phyloP scores from a whole-genome alignment of 129 eudicot genomes.

The Flaveria linearis region DNA sequence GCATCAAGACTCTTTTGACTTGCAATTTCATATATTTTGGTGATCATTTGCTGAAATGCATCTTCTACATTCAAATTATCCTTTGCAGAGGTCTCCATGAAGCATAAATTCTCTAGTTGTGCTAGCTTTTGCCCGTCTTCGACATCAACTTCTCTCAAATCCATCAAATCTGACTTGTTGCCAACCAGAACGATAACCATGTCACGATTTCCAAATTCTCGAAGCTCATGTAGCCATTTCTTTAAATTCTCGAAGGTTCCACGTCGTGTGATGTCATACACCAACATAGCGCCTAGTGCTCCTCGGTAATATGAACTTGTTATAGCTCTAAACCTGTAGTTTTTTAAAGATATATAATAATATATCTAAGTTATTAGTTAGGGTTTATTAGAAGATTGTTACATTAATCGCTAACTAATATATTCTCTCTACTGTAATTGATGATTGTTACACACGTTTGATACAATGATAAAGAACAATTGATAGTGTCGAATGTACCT shows the following conservation, averaged over 20 bases:
- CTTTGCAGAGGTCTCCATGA: constrained; percentile 80
- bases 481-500: constrained; percentile 42
- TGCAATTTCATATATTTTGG: constrained; percentile 51
- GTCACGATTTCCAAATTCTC: constrained; percentile 58
- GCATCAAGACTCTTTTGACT: constrained; percentile 55
- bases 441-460: neutral
- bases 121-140: constrained; percentile 77
- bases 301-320: constrained; percentile 88
- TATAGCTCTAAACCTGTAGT: constrained; percentile 67
- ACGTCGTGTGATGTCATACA: constrained; percentile 70
- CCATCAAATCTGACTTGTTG: constrained; percentile 61
- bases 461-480: neutral
- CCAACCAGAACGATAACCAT: constrained; percentile 79
- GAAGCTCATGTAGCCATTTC: constrained; percentile 66
- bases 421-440: neutral
- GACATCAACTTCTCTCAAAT: constrained; percentile 55
- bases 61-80: constrained; percentile 75
- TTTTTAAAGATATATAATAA: neutral
- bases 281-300: constrained; percentile 71
- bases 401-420: neutral
- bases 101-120: constrained; percentile 58
- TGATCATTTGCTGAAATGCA: constrained; percentile 76
- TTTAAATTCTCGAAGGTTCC: constrained; percentile 59
- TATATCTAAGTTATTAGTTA: neutral
- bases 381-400: neutral